Evolutionary conservation across 2,329 filamentous ascomycete genomes (phyloP), one percentile per base, ranked within the genome.

Genomic region (Verticillium longisporum): DNA sequence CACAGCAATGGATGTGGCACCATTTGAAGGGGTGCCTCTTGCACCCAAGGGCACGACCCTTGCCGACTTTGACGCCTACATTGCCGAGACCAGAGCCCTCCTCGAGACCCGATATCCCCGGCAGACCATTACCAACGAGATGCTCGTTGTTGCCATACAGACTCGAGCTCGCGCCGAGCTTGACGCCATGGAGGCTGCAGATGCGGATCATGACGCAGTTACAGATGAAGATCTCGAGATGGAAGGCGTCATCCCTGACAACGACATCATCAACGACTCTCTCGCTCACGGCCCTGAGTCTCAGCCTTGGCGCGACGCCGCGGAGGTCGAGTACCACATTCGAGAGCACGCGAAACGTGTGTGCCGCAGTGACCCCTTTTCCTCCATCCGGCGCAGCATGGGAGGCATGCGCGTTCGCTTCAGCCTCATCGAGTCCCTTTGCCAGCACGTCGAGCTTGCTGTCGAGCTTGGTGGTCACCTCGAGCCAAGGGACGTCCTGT

Each of bases 381-480:
- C 33, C 45, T 32, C 15, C 33, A 6, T 59, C 9, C 57, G 53
- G n/a, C 31, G 18, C 57, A 33, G 33, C 45, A 54, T 59, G 21
- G 57, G 57, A 14, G 11, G 21, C n/a, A 59, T 59, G 41, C 14
- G 18, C 41, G 45, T 59, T n/a, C 68, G 68, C 18, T 73, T 75
- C 57, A 77, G 83, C 65, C 69, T 83, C 55, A 70, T 84, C 66
- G 74, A 72, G 38, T 73, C 72, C 0, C 62, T 84, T 15, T 77
- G 74, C 60, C 72, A 72, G 56, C 75, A 75, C 64, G 71, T 80
- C 4, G 82, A 86, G 59, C 73, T 91, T 4, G 73, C 81, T 55
- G 75, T 87, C 56, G 75, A 81, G 57, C 68, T 90, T 7, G 80
- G 82, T 61, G 78, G 79, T 65, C 77, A 83, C 61, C 78, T 91